Percentiles rank a stretch among this genome's conserved stretches.
These are phyloP conservation scores for Verticillium nonalfalfae DNA, from an alignment of 2,329 filamentous ascomycete species.

Conservation along the genomic window DNA sequence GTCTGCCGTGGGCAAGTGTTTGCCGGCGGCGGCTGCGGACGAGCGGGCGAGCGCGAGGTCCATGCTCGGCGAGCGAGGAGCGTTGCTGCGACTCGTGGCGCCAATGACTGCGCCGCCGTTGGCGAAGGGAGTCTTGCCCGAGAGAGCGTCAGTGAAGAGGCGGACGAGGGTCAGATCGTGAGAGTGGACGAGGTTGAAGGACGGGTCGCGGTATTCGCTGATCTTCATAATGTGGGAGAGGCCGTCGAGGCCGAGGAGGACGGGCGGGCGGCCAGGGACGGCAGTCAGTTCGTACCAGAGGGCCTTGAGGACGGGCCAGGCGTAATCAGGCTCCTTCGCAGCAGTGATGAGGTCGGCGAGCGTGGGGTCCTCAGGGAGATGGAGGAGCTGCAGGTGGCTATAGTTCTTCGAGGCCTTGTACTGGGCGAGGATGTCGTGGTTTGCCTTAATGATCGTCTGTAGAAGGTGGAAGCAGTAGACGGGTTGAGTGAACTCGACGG, in stretches of 20 bases:
- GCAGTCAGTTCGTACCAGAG: slow-evolving; percentile 70
- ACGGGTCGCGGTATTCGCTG: slow-evolving; percentile 67
- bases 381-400: slow-evolving; percentile 42
- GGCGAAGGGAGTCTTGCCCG: slow-evolving; percentile 46
- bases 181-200: slow-evolving; percentile 72
- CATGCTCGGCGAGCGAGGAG: slow-evolving; percentile 56
- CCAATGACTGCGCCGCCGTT: slow-evolving; percentile 79
- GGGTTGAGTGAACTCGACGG: slow-evolving; percentile 68
- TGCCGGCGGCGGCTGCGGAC: slow-evolving; percentile 29
- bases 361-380: slow-evolving; percentile 53
- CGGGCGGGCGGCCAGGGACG: slow-evolving; percentile 41
- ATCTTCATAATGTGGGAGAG: slow-evolving; percentile 75
- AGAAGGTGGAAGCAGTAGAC: slow-evolving; percentile 71
- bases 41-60: slow-evolving; percentile 59
- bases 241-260: slow-evolving; percentile 74
- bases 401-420: slow-evolving; percentile 38
- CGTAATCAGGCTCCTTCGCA: slow-evolving; percentile 66
- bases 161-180: slow-evolving; percentile 75
- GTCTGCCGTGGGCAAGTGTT: slow-evolving; percentile 35
- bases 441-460: slow-evolving; percentile 65
- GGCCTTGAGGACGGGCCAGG: slow-evolving; percentile 75
- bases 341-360: slow-evolving; percentile 66
- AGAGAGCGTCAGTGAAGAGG: slow-evolving; percentile 68
- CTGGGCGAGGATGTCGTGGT: slow-evolving; percentile 55
- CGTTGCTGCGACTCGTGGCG: slow-evolving; percentile 67